phyloP scores from a whole-genome alignment of 805 yeast genomes.

The Lipomyces chichibuensis region DNA sequence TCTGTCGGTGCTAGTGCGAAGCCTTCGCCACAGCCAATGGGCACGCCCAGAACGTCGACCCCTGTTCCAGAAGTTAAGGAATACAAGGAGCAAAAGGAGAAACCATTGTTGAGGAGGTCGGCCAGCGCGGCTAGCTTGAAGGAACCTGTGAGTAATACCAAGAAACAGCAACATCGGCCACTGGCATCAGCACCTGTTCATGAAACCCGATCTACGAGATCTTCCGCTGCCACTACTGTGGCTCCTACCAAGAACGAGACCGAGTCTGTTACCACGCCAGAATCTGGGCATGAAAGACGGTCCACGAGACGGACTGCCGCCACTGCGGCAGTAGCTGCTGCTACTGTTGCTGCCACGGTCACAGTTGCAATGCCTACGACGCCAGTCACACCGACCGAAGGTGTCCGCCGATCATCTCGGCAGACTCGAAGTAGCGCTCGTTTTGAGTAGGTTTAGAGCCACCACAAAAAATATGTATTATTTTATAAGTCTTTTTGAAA shows the following conservation, averaged over 20 bases:
- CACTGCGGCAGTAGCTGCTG: neutral
- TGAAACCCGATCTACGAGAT: conserved; percentile 3
- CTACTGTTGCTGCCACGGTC: neutral
- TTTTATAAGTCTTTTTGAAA: neutral
- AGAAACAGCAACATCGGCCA: neutral
- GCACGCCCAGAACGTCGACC: conserved; percentile 6
- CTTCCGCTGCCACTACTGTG: neutral
- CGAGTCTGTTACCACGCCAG: neutral
- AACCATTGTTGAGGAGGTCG: neutral
- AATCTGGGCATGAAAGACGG: neutral
- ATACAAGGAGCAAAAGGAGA: neutral
- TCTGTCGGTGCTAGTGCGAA: conserved; percentile 11
- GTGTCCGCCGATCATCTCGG: conserved; percentile 10
- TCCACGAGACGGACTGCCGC: conserved; percentile 3
- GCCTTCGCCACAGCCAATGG: conserved; percentile 3
- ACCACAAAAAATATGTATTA: neutral
- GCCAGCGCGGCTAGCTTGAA: conserved; percentile 1
- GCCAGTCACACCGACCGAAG: neutral
- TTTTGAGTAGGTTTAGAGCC: neutral
- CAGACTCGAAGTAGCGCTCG: conserved; percentile 11
- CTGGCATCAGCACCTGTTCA: neutral
- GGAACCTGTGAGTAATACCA: neutral
- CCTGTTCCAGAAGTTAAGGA: neutral
- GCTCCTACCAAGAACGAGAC: neutral
- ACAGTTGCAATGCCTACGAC: neutral